Percentiles rank a stretch among this genome's conserved stretches.
Conservation (phyloP, 2,329 filamentous ascomycete genomes). For the Aspergillus aculeatus region DNA sequence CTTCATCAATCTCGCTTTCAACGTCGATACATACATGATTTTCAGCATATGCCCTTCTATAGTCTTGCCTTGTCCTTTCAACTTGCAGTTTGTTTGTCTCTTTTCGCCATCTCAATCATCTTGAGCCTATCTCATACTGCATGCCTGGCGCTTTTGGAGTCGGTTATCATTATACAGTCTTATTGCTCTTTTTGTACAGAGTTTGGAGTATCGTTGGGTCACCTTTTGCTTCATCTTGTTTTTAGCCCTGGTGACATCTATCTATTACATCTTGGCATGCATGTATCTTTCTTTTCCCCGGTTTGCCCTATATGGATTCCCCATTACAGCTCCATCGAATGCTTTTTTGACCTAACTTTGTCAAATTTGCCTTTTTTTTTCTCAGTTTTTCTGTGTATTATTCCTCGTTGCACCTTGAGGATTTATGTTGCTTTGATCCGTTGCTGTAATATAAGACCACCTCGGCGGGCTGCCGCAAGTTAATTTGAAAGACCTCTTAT, state of each 20-base stretch:
- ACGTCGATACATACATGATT: slow-evolving; percentile 1
- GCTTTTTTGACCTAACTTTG: slow-evolving; percentile 11
- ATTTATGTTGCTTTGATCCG: slow-evolving; percentile 3
- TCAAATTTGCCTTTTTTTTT: slow-evolving; percentile 4
- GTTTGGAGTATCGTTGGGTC: slow-evolving; percentile 16
- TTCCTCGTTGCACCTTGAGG: slow-evolving; percentile 2
- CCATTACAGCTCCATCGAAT: slow-evolving; percentile 14
- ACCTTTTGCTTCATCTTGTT: slow-evolving; percentile 10
- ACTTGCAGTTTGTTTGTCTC: not conserved
- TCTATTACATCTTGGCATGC: slow-evolving; percentile 8
- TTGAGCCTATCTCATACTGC: slow-evolving; percentile 19
- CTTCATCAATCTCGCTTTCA: not conserved
- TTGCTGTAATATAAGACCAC: slow-evolving; percentile 13
- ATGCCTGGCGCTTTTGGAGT: slow-evolving; percentile 30
- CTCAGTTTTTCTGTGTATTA: slow-evolving; percentile 7
- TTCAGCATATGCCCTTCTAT: not conserved
- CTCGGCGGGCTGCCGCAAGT: not conserved
- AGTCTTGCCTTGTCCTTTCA: slow-evolving; percentile 2
- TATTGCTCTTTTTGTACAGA: slow-evolving; percentile 19
- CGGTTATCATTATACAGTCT: slow-evolving; percentile 14
- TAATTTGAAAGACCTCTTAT: not conserved
- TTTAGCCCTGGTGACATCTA: slow-evolving; percentile 8
- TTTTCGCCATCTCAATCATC: slow-evolving; percentile 3
- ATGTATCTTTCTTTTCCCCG: slow-evolving; percentile 11
- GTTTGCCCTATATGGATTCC: slow-evolving; percentile 12